Evolutionary conservation across 2,329 filamentous ascomycete species (phyloP), one percentile per base, ranked within the genome.

Genomic region (Talaromyces atroroseus): DNA sequence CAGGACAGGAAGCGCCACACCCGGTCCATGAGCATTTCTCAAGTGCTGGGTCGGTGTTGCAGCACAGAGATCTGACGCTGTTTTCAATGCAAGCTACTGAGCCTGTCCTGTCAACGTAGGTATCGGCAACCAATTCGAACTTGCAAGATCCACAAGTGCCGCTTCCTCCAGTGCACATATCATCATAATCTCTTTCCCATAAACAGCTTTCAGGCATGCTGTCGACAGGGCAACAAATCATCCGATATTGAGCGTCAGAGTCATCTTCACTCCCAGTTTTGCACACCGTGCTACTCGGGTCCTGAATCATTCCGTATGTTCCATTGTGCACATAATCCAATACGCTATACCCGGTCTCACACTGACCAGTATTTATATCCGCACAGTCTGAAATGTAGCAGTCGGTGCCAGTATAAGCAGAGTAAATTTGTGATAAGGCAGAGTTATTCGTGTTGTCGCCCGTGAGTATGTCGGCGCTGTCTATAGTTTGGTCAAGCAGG

Each of bases 211-310:
- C 38, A 2, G 56, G 56, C 51, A 58, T 49, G 21, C 51, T 42
- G 21, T 58, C n/a, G 20, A 51, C 49, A 14, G 56, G 56, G 49
- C 56, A 58, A 20, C 51, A 55, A 36, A 58, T 58, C 26, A 54
- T 46, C 20, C 49, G 54, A 34, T 53, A 57, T 34, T 53, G 38
- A 38, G 54, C 20, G 21, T 56, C 47, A 26, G 38, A 34, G 24
- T 56, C 54, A 2, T 32, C 48, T n/a, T 56, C 32, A 36, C 52
- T 21, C 12, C 54, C 54, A 23, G 36, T 46, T 29, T 57, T 53
- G 49, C 54, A 57, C 16, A 57, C 24, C 54, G 52, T 51, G 53
- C 50, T 38, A 57, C 47, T 50, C 7, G 54, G 54, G 26, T 56
- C 47, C 20, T 32, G 4, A 36, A 58, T 58, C 26, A 54, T 36